phyloP scores from a whole-genome alignment of 257 asterid genomes.

The Vinca minor region DNA sequence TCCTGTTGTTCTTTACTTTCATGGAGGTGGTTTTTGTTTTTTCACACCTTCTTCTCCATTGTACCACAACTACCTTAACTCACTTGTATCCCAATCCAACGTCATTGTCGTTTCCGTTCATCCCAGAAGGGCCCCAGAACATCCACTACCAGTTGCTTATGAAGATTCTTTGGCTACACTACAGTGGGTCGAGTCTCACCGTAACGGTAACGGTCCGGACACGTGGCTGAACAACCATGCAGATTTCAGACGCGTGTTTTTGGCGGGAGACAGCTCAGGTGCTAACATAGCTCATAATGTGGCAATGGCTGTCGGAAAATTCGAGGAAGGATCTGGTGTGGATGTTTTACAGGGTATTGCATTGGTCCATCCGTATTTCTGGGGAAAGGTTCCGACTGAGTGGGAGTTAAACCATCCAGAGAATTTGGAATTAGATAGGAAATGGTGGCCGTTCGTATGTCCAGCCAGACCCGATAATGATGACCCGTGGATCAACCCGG shows the following conservation, averaged over 20 bases:
- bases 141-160: slow-evolving; percentile 30
- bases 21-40: slow-evolving; percentile 42
- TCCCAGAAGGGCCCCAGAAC: slow-evolving; percentile 37
- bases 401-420: too few relatives aligned
- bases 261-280: slow-evolving; percentile 37
- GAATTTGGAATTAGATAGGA: too few relatives aligned
- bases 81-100: slow-evolving; percentile 33
- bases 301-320: too few relatives aligned
- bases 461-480: too few relatives aligned
- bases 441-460: too few relatives aligned
- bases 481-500: too few relatives aligned
- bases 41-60: slow-evolving; percentile 25
- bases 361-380: too few relatives aligned
- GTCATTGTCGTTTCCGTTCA: slow-evolving; percentile 35
- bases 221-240: slow-evolving; percentile 23
- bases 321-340: too few relatives aligned
- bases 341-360: too few relatives aligned
- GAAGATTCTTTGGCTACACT: slow-evolving; percentile 38
- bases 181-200: slow-evolving; percentile 37
- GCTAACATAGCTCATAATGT: slow-evolving; percentile 35
- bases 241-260: slow-evolving; percentile 26
- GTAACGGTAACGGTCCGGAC: slow-evolving; percentile 26
- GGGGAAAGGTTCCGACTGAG: too few relatives aligned
- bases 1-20: slow-evolving; percentile 35
- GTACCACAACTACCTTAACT: slow-evolving; percentile 35